phyloP scores from a whole-genome alignment of 2,329 filamentous ascomycete species.

The Fusarium irregulare region DNA sequence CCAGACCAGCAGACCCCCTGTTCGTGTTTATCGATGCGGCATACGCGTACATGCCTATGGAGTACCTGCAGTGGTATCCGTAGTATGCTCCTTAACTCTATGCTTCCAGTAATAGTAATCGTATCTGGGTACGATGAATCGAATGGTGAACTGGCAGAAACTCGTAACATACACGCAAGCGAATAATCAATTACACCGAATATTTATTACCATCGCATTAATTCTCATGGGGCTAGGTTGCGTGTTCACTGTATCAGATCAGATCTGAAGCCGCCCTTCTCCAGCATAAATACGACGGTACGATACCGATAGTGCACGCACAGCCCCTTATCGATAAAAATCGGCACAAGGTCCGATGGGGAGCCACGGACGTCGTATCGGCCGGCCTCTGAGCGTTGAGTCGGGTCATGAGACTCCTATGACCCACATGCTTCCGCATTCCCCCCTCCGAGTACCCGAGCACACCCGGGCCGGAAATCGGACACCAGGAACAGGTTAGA shows the following conservation, averaged over 20 bases:
- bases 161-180: slow-evolving; percentile 32
- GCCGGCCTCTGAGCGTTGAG: slow-evolving; percentile 24
- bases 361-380: slow-evolving; percentile 29
- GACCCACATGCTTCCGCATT: slow-evolving; percentile 42
- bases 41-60: slow-evolving; percentile 25
- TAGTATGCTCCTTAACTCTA: neutral
- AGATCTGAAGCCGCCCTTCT: slow-evolving; percentile 21
- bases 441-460: slow-evolving; percentile 32
- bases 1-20: neutral
- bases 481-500: slow-evolving; percentile 25
- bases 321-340: slow-evolving; percentile 18
- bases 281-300: neutral
- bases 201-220: neutral
- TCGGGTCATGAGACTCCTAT: slow-evolving; percentile 35
- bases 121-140: neutral
- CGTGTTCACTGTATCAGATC: slow-evolving; percentile 30
- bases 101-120: neutral
- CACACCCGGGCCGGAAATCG: slow-evolving; percentile 36
- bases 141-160: slow-evolving; percentile 3
- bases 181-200: slow-evolving; percentile 1
- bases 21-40: slow-evolving; percentile 16
- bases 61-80: neutral
- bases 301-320: neutral
- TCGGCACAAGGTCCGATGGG: slow-evolving; percentile 35
- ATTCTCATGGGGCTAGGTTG: slow-evolving; percentile 17